These are phyloP conservation scores for Phaeosphaeriaceae sp. DNA, from an alignment of 2,329 filamentous ascomycete species.

Conservation along the genomic window DNA sequence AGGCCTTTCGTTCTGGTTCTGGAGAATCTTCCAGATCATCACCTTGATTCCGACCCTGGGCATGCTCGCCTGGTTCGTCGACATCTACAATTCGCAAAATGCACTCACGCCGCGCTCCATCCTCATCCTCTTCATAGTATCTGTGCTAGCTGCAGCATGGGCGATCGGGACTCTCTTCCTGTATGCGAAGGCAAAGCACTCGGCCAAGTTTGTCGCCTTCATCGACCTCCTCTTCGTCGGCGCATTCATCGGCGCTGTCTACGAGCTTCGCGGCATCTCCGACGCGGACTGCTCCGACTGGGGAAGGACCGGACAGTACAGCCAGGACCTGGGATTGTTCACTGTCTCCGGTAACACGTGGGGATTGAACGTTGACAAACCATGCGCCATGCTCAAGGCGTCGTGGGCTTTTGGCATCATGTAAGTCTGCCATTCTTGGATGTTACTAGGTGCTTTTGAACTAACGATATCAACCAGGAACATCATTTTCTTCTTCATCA, in stretches of 20 bases:
- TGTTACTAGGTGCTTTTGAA: neutral
- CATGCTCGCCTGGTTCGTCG: slow-evolving; percentile 67
- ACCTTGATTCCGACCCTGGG: slow-evolving; percentile 69
- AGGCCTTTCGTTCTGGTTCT: slow-evolving; percentile 67
- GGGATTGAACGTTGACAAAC: slow-evolving; percentile 69
- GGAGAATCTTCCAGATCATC: slow-evolving; percentile 66
- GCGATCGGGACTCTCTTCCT: slow-evolving; percentile 66
- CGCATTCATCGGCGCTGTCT: slow-evolving; percentile 68
- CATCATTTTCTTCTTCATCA: slow-evolving; percentile 48
- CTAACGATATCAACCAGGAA: slow-evolving; percentile 43
- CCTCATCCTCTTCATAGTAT: slow-evolving; percentile 70
- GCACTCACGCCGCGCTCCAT: slow-evolving; percentile 66
- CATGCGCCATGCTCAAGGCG: slow-evolving; percentile 91
- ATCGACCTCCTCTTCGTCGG: slow-evolving; percentile 69
- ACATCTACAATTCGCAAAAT: slow-evolving; percentile 64
- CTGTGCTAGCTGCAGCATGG: slow-evolving; percentile 67
- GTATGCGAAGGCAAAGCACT: slow-evolving; percentile 65
- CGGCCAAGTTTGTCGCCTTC: slow-evolving; percentile 65
- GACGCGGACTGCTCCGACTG: slow-evolving; percentile 73
- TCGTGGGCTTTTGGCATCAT: slow-evolving; percentile 90
- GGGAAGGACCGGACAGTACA: slow-evolving; percentile 58
- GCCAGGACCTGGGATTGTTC: slow-evolving; percentile 66
- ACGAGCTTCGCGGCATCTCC: slow-evolving; percentile 63
- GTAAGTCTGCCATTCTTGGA: slow-evolving; percentile 52
- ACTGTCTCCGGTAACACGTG: slow-evolving; percentile 60